These are phyloP conservation scores for Beauveria asiatica DNA, from an alignment of 2,329 filamentous ascomycete genomes.

Conservation along the genomic window DNA sequence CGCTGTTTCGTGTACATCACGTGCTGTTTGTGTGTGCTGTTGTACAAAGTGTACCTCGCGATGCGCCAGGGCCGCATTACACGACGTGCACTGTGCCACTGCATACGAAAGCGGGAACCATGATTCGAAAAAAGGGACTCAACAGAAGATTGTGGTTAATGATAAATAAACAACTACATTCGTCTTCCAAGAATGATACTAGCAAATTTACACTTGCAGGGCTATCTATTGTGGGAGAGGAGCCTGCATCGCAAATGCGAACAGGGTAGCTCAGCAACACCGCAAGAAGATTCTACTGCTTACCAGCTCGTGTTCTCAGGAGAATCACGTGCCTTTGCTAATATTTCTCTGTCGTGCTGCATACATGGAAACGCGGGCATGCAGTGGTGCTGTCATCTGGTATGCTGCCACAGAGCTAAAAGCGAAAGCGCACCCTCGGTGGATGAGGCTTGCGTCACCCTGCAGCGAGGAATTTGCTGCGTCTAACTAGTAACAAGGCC, in stretches of 20 bases:
- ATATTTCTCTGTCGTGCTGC: not conserved
- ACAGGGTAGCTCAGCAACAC: too few relatives aligned
- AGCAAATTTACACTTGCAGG: not conserved
- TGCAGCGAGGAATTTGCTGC: not conserved
- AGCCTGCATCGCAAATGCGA: too few relatives aligned
- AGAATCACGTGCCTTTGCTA: not conserved
- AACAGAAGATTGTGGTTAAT: not conserved
- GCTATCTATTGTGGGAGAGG: too few relatives aligned
- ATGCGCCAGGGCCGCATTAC: not conserved
- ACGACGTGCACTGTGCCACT: not conserved
- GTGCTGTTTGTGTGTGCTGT: not conserved
- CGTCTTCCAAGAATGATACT: not conserved
- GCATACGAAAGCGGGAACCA: not conserved
- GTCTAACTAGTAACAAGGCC: too few relatives aligned
- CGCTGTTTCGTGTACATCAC: too few relatives aligned
- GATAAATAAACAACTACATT: not conserved
- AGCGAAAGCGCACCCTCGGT: not conserved
- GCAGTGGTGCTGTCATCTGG: not conserved
- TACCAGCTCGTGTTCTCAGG: not conserved
- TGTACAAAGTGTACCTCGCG: not conserved
- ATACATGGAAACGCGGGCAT: too few relatives aligned
- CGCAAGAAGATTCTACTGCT: too few relatives aligned
- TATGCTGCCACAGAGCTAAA: not conserved
- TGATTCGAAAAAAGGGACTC: too few relatives aligned
- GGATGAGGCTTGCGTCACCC: conserved; percentile 1